phyloP scores from a whole-genome alignment of 2,329 filamentous ascomycete genomes.

The Lecanoromycetidae sp. region DNA sequence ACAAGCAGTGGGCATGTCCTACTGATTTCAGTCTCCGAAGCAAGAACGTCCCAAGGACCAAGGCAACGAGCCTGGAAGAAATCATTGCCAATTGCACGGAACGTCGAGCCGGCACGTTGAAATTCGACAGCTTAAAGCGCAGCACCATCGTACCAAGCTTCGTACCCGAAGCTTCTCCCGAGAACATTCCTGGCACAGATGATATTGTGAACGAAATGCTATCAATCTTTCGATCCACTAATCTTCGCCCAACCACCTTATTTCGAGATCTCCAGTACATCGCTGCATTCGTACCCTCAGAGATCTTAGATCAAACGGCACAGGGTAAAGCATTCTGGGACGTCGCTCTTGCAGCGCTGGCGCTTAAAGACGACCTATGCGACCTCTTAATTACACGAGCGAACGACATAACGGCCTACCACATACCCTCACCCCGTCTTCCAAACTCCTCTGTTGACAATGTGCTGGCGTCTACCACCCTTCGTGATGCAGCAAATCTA shows the following conservation, averaged over 20 bases:
- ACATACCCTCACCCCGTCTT: conserved; percentile 3
- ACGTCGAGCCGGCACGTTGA: conserved; percentile 16
- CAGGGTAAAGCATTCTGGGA: conserved; percentile 77
- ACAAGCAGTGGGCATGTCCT: too few relatives aligned
- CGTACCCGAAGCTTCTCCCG: neutral
- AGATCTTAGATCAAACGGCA: conserved; percentile 46
- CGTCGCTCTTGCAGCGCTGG: conserved; percentile 74
- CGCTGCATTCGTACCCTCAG: conserved; percentile 47
- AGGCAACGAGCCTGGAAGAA: conserved; percentile 18
- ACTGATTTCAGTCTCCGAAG: neutral
- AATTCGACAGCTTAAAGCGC: neutral
- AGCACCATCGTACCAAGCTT: neutral
- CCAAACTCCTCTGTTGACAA: neutral
- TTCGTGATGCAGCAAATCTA: conserved; percentile 76
- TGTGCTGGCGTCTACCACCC: conserved; percentile 44
- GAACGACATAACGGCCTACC: conserved; percentile 42
- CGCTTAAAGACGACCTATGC: conserved; percentile 77
- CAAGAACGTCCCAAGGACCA: conserved; percentile 15
- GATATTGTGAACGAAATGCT: conserved; percentile 10
- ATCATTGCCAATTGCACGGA: conserved; percentile 19
- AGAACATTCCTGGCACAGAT: conserved; percentile 21
- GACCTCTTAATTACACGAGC: conserved; percentile 69
- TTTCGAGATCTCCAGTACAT: conserved; percentile 71
- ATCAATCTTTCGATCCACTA: conserved; percentile 12
- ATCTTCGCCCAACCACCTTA: conserved; percentile 61